These are phyloP conservation scores for Monilinia aucupariae DNA, from an alignment of 2,329 filamentous ascomycete genomes.

Conservation along the genomic window DNA sequence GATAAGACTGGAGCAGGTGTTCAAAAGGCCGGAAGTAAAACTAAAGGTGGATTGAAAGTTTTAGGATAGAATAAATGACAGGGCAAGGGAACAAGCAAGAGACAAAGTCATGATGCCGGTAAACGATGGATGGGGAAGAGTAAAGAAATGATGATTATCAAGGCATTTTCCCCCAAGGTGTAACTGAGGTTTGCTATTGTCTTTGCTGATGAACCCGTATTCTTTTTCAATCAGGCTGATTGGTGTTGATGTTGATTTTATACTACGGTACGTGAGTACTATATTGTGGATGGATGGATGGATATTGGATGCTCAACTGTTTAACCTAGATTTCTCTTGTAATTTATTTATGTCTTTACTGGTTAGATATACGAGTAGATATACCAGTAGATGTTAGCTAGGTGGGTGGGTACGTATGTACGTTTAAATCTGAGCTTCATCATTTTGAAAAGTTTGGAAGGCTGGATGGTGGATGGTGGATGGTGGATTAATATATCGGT, in stretches of 20 bases:
- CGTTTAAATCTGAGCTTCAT: no score
- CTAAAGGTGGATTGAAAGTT: constrained; percentile 58
- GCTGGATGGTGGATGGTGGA: no score
- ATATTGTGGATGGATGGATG: not conserved
- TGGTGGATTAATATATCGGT: no score
- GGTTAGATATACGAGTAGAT: no score
- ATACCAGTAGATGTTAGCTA: no score
- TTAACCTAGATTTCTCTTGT: not conserved
- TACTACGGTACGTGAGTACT: not conserved
- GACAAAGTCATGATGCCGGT: not conserved
- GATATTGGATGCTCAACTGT: not conserved
- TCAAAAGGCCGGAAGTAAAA: constrained; percentile 59
- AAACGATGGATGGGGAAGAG: not conserved
- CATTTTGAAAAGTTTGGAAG: no score
- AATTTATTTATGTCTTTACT: no score
- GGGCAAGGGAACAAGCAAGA: no score
- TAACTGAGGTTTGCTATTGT: not conserved
- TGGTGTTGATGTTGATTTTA: not conserved
- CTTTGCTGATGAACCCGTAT: not conserved
- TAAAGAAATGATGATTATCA: not conserved
- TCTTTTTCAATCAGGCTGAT: not conserved
- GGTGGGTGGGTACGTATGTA: no score
- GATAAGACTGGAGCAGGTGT: constrained; percentile 46
- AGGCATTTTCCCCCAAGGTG: not conserved
- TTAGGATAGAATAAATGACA: constrained; percentile 49